phyloP scores from a whole-genome alignment of 2,329 filamentous ascomycete species.

The Hymenoscyphus albidus region DNA sequence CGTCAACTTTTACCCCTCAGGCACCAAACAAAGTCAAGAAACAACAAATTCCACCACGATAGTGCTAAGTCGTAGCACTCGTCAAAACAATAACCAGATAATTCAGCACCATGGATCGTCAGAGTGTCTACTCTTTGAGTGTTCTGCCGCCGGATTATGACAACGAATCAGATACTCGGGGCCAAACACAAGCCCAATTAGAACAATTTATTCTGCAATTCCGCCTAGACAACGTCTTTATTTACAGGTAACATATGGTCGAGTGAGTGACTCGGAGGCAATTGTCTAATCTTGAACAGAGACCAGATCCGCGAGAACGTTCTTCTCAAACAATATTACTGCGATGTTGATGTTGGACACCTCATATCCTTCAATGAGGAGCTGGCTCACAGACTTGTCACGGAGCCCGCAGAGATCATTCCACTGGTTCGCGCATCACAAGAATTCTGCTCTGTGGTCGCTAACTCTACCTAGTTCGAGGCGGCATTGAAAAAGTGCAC shows the following conservation, averaged over 20 bases:
- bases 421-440: slow-evolving; percentile 64
- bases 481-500: slow-evolving; percentile 85
- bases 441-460: background rate
- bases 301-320: slow-evolving; percentile 96
- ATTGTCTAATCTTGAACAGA: slow-evolving; percentile 46
- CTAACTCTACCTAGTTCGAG: slow-evolving; percentile 66
- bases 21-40: background rate
- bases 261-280: background rate
- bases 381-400: slow-evolving; percentile 82
- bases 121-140: slow-evolving; percentile 80
- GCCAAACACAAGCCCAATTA: slow-evolving; percentile 72
- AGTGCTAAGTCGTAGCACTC: background rate
- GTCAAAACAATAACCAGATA: background rate
- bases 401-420: slow-evolving; percentile 87
- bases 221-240: slow-evolving; percentile 87
- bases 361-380: slow-evolving; percentile 96
- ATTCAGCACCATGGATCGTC: slow-evolving; percentile 66
- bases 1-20: slow-evolving; percentile 1
- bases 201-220: slow-evolving; percentile 92
- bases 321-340: slow-evolving; percentile 88
- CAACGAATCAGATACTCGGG: slow-evolving; percentile 60
- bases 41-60: slow-evolving; percentile 2
- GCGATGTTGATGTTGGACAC: slow-evolving; percentile 93
- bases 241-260: slow-evolving; percentile 68
- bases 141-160: slow-evolving; percentile 68